phyloP scores from a whole-genome alignment of 2,329 filamentous ascomycete genomes.

The Macrophomina tecta region DNA sequence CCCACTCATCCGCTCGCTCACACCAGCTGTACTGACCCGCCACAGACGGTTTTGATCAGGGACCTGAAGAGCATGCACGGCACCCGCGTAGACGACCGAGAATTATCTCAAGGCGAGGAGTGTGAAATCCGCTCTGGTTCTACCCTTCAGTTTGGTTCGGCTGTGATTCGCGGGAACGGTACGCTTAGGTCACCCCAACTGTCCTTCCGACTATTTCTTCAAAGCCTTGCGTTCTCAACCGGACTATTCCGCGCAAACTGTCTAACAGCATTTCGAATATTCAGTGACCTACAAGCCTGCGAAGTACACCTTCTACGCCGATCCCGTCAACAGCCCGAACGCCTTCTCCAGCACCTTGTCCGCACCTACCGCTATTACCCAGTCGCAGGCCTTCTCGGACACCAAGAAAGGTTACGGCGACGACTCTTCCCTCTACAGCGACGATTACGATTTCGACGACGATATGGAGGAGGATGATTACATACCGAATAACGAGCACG shows the following conservation, averaged over 20 bases:
- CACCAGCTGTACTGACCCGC: not conserved
- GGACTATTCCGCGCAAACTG: not conserved
- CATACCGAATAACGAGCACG: not conserved
- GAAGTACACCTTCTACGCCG: not conserved
- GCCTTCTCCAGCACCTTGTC: not conserved
- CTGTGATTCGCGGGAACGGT: constrained; percentile 36
- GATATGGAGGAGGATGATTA: constrained; percentile 3
- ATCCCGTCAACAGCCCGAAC: not conserved
- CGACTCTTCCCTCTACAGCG: constrained; percentile 13
- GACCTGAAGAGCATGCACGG: constrained; percentile 69
- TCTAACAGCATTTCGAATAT: not conserved
- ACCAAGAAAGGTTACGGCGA: constrained; percentile 17
- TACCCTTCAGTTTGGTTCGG: constrained; percentile 43
- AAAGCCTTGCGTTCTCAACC: not conserved
- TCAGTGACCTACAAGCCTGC: constrained; percentile 12
- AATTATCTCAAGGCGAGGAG: constrained; percentile 35
- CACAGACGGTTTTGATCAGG: constrained; percentile 51
- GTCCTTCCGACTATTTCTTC: not conserved
- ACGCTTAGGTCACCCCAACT: constrained; percentile 13
- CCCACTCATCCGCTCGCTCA: constrained; percentile 23
- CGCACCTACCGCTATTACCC: not conserved
- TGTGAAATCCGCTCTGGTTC: constrained; percentile 40
- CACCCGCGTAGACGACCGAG: constrained; percentile 59
- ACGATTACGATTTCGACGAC: not conserved
- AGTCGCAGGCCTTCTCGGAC: constrained; percentile 2